phyloP scores from a whole-genome alignment of 148 eudicot genomes.

The Silene uniflora region DNA sequence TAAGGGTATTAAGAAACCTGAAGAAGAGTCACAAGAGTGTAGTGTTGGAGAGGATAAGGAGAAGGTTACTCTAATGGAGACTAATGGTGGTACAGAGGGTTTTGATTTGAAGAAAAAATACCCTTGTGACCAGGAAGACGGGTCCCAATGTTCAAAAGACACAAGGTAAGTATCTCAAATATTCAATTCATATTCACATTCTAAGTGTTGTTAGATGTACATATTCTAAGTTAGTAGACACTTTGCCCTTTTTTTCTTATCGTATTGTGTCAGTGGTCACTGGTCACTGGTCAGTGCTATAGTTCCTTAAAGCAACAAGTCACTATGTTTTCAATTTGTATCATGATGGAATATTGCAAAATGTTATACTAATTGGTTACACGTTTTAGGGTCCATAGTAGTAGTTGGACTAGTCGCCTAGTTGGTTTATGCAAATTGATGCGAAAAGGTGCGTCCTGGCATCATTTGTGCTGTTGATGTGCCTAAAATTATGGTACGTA shows the following conservation, averaged over 20 bases:
- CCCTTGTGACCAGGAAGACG: conserved; percentile 18
- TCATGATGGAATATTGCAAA: background rate
- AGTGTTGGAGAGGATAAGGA: conserved; percentile 24
- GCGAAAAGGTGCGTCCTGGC: background rate
- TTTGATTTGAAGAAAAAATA: conserved; percentile 5
- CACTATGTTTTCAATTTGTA: background rate
- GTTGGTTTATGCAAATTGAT: background rate
- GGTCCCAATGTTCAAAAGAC: conserved; percentile 19
- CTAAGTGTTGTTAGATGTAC: background rate
- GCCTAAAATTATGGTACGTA: background rate
- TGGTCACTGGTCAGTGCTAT: conserved; percentile 5
- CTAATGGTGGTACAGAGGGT: conserved; percentile 15
- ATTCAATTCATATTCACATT: background rate
- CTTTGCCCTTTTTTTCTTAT: background rate
- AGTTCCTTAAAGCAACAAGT: background rate
- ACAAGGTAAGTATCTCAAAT: conserved; percentile 25
- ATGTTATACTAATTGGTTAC: too few relatives aligned
- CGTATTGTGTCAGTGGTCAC: background rate
- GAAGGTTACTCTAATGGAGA: conserved; percentile 16
- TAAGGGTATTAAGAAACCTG: conserved; percentile 8
- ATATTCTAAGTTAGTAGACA: background rate
- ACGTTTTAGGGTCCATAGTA: background rate
- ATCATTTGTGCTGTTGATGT: background rate
- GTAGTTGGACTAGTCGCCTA: background rate
- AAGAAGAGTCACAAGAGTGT: conserved; percentile 17